phyloP scores from a whole-genome alignment of 2,329 filamentous ascomycete species.

The Nemania diffusa region DNA sequence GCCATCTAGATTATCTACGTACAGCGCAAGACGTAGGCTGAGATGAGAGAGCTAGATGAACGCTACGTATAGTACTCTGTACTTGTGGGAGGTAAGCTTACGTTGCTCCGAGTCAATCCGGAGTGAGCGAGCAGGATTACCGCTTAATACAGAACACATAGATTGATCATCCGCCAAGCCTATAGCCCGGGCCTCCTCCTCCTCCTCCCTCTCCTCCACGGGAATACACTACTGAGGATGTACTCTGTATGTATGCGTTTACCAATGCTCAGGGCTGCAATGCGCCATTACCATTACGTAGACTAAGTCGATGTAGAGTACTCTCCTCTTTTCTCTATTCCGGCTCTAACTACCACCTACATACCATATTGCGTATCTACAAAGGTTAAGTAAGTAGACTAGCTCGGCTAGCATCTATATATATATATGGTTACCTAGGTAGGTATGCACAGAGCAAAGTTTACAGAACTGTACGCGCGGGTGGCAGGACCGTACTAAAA shows the following conservation, averaged over 20 bases:
- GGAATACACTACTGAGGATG: not conserved
- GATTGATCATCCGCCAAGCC: conserved; percentile 30
- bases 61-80: too few relatives aligned
- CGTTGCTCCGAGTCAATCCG: conserved; percentile 25
- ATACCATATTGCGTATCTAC: not conserved
- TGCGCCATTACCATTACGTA: too few relatives aligned
- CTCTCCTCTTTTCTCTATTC: not conserved
- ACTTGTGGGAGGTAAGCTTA: conserved; percentile 23
- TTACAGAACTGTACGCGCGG: conserved; percentile 12
- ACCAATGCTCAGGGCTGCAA: too few relatives aligned
- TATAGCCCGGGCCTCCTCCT: conserved; percentile 21
- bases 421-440: too few relatives aligned
- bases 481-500: not conserved
- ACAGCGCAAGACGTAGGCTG: not conserved
- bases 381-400: not conserved
- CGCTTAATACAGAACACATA: conserved; percentile 11
- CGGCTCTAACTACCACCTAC: not conserved
- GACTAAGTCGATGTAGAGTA: too few relatives aligned
- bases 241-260: too few relatives aligned
- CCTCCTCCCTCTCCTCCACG: conserved; percentile 17
- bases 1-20: not conserved
- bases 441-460: not conserved
- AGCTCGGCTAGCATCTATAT: conserved; percentile 7
- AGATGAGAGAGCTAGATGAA: not conserved
- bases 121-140: conserved; percentile 27